A percentile compares a stretch with the other conserved stretches of the same genome.
Conservation (phyloP, 345 rosid genomes). For the Excoecaria cochinchinensis region DNA sequence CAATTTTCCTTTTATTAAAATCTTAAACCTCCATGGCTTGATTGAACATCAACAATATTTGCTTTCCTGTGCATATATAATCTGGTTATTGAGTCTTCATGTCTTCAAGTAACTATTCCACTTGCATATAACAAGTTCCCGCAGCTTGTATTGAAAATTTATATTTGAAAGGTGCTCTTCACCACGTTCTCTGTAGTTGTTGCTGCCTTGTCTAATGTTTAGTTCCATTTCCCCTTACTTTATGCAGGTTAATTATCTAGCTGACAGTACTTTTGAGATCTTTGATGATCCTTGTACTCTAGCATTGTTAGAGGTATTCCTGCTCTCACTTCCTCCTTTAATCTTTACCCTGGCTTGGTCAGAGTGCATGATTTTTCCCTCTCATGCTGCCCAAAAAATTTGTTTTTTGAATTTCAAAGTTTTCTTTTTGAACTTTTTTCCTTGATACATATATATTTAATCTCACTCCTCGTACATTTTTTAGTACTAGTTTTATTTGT, state of each 20-base stretch:
- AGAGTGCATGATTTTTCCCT: neutral
- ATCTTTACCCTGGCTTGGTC: neutral
- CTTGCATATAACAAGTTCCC: neutral
- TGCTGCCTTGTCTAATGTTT: conserved; percentile 2
- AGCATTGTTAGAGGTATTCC: conserved; percentile 74
- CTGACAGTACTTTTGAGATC: conserved; percentile 83
- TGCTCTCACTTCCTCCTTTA: neutral
- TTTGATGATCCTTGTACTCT: conserved; percentile 85
- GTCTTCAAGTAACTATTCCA: neutral
- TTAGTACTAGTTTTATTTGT: neutral
- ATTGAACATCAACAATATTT: no score
- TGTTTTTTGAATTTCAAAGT: neutral
- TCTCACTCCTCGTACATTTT: neutral
- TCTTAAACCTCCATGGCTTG: neutral
- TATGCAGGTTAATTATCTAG: conserved; percentile 73
- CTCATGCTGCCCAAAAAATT: neutral
- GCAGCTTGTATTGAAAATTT: neutral
- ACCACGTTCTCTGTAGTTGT: neutral
- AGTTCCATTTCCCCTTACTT: neutral
- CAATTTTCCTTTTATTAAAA: neutral
- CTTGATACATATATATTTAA: neutral
- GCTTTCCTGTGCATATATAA: neutral
- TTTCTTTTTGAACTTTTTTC: neutral
- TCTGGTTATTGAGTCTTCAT: neutral
- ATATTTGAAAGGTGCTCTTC: neutral